Percentiles rank a stretch among this genome's conserved stretches.
Evolutionary conservation across 2,329 filamentous ascomycete species (phyloP).

Genomic region (Trichoderma koningii): DNA sequence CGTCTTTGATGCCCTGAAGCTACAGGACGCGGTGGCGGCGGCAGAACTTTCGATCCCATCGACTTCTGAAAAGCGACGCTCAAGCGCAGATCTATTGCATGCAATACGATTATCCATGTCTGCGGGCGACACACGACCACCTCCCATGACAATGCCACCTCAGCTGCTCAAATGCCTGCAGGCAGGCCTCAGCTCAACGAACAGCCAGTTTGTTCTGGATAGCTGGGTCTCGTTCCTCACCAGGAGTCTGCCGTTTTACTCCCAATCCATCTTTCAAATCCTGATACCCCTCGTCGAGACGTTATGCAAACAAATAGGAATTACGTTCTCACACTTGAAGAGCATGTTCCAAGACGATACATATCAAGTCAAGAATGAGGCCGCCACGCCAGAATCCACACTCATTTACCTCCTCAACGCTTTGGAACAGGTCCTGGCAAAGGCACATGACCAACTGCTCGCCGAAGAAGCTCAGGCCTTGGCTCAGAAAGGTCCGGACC

Average conservation of each 20-base stretch:
- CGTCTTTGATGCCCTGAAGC: conserved; percentile 71
- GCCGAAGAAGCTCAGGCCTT: conserved; percentile 72
- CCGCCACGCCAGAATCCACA: conserved; percentile 63
- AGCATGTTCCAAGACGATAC: conserved; percentile 55
- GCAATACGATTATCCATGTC: conserved; percentile 45
- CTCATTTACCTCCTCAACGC: conserved; percentile 88
- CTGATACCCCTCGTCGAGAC: conserved; percentile 89
- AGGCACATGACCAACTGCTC: conserved; percentile 79
- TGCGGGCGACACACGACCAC: conserved; percentile 34
- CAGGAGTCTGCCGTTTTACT: conserved; percentile 81
- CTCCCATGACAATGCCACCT: conserved; percentile 57
- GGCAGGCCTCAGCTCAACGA: conserved; percentile 73
- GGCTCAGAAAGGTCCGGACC: conserved; percentile 75
- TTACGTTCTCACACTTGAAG: conserved; percentile 71
- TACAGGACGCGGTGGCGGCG: conserved; percentile 51
- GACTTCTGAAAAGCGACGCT: conserved; percentile 50
- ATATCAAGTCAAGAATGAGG: conserved; percentile 32
- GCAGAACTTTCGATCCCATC: conserved; percentile 49
- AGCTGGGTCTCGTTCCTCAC: conserved; percentile 88
- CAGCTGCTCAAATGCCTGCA: conserved; percentile 82
- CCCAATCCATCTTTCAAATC: conserved; percentile 83
- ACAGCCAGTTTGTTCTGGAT: conserved; percentile 77
- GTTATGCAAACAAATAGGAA: conserved; percentile 75
- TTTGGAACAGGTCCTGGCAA: conserved; percentile 84
- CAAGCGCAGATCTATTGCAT: conserved; percentile 46